Evolutionary conservation across 2,329 filamentous ascomycete genomes (phyloP).

Genomic region (Colletotrichum truncatum): DNA sequence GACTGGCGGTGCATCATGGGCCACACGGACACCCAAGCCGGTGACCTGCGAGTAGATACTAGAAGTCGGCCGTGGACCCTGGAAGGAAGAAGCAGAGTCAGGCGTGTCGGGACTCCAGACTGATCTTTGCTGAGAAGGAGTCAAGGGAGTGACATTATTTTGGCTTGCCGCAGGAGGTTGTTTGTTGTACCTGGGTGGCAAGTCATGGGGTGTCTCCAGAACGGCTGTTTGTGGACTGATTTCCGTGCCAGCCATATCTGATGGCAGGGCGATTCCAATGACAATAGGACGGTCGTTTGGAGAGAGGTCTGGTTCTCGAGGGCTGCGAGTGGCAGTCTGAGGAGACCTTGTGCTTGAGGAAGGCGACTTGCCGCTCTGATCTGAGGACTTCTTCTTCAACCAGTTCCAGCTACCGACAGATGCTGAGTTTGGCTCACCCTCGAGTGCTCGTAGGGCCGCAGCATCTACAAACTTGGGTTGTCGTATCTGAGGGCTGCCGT

Average conservation of each 20-base stretch:
- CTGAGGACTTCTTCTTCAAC: conserved; percentile 53
- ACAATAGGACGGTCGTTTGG: conserved; percentile 77
- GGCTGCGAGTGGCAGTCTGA: conserved; percentile 35
- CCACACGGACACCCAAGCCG: conserved; percentile 40
- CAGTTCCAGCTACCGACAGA: conserved; percentile 68
- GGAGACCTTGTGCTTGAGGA: conserved; percentile 27
- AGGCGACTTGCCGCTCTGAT: conserved; percentile 36
- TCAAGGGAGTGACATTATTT: conserved; percentile 35
- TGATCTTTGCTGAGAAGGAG: conserved; percentile 52
- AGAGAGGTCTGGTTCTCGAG: conserved; percentile 61
- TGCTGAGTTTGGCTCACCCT: conserved; percentile 62
- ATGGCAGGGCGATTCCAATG: conserved; percentile 75
- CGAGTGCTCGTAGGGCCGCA: conserved; percentile 67
- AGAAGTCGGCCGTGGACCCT: conserved; percentile 56
- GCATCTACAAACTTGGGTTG: conserved; percentile 64
- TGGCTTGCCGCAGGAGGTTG: conserved; percentile 18
- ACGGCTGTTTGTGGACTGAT: conserved; percentile 61
- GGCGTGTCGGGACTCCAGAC: conserved; percentile 72
- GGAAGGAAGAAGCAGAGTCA: conserved; percentile 54
- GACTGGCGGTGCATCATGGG: conserved; percentile 64
- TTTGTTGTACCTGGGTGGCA: conserved; percentile 25
- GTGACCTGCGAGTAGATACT: conserved; percentile 70
- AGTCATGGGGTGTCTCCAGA: conserved; percentile 48
- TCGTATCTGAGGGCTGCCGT: conserved; percentile 38
- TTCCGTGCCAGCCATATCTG: conserved; percentile 45